phyloP scores from a whole-genome alignment of 169 alveolate genomes.

The Cystoisospora suis region DNA sequence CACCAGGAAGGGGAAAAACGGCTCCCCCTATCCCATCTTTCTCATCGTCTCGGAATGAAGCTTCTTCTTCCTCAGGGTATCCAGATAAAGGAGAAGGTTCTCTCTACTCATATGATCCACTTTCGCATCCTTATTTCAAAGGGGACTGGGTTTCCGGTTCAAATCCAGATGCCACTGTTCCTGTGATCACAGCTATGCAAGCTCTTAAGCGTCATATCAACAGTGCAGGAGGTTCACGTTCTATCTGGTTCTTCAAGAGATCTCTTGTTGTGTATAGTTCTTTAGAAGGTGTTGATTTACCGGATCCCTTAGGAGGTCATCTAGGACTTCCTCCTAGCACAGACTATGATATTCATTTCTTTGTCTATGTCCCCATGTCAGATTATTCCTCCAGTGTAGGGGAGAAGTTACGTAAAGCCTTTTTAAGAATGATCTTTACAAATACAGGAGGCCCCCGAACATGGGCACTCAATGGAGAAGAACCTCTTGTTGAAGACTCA shows the following conservation, averaged over 20 bases:
- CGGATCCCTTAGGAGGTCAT: background rate
- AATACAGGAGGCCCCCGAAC: background rate
- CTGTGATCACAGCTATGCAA: background rate
- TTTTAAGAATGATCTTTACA: background rate
- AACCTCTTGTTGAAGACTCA: background rate
- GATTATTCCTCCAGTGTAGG: background rate
- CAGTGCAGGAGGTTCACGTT: background rate
- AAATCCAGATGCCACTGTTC: background rate
- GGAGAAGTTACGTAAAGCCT: background rate
- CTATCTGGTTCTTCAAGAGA: background rate
- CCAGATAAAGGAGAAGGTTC: no score
- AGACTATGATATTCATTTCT: constrained; percentile 24
- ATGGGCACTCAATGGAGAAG: background rate
- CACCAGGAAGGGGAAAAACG: no score
- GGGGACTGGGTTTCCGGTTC: background rate
- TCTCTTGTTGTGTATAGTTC: background rate
- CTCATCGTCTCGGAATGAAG: constrained; percentile 15
- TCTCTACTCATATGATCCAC: no score
- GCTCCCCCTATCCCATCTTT: no score
- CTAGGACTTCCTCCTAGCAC: background rate
- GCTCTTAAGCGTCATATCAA: constrained; percentile 12
- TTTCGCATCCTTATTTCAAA: no score
- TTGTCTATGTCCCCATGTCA: background rate
- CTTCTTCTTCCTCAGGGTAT: background rate
- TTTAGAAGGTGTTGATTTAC: background rate